Percentiles rank a stretch among this genome's conserved stretches.
These are phyloP conservation scores for Diaporthe velutina DNA, from an alignment of 2,329 filamentous ascomycete genomes.

Conservation along the genomic window DNA sequence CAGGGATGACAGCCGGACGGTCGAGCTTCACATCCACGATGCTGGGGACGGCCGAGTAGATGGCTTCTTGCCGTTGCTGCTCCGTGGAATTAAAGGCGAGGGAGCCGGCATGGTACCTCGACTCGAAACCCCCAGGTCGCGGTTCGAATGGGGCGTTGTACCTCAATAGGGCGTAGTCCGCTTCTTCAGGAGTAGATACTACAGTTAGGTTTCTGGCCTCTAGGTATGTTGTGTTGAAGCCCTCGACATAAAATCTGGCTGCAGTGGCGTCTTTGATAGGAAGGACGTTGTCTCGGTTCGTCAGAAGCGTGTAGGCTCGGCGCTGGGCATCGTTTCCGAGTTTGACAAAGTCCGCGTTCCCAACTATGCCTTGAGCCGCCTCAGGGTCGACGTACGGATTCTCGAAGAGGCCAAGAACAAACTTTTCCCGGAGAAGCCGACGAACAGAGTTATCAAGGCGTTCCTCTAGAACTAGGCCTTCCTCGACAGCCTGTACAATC, in stretches of 20 bases:
- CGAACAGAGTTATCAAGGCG: slow-evolving; percentile 61
- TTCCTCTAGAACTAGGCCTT: slow-evolving; percentile 54
- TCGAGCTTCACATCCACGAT: slow-evolving; percentile 59
- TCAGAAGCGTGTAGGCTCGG: slow-evolving; percentile 45
- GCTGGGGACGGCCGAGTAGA: slow-evolving; percentile 54
- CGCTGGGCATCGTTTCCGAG: slow-evolving; percentile 53
- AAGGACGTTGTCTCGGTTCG: slow-evolving; percentile 34
- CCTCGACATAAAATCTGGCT: slow-evolving; percentile 35
- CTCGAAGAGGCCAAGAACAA: slow-evolving; percentile 64
- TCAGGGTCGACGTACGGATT: slow-evolving; percentile 62
- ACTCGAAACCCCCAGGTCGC: slow-evolving; percentile 7
- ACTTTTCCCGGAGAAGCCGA: slow-evolving; percentile 63
- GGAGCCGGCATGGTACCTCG: background rate
- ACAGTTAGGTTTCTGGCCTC: slow-evolving; percentile 12
- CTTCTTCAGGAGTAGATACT: slow-evolving; percentile 4
- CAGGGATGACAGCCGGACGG: slow-evolving; percentile 56
- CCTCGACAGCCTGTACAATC: slow-evolving; percentile 58
- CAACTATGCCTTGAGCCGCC: slow-evolving; percentile 55
- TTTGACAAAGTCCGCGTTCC: slow-evolving; percentile 57
- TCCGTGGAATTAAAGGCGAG: slow-evolving; percentile 5
- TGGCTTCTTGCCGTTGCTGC: slow-evolving; percentile 37
- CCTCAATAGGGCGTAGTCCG: slow-evolving; percentile 12
- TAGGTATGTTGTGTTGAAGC: slow-evolving; percentile 3
- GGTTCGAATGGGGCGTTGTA: slow-evolving; percentile 18
- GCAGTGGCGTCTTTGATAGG: slow-evolving; percentile 49